Percentiles rank a stretch among this genome's conserved stretches.
phyloP scores from a whole-genome alignment of 2,329 filamentous ascomycete species.

The Neoascochyta sp. region DNA sequence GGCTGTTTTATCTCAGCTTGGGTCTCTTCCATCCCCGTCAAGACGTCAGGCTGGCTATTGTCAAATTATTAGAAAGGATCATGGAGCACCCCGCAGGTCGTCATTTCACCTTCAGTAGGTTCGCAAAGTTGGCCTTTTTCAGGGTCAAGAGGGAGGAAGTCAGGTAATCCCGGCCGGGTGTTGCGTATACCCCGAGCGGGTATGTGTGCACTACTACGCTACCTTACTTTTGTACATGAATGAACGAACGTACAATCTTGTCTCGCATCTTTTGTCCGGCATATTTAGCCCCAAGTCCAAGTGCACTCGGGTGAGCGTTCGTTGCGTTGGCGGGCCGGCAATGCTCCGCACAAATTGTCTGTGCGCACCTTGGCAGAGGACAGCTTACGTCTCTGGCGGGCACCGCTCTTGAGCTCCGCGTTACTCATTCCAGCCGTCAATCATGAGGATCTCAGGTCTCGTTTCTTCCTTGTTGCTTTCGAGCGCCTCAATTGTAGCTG shows the following conservation, averaged over 20 bases:
- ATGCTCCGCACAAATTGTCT: no score
- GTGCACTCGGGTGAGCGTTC: no score
- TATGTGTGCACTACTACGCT: no score
- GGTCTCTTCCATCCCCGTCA: conserved; percentile 87
- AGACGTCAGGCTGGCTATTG: conserved; percentile 72
- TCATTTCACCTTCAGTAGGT: conserved; percentile 86
- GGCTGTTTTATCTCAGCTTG: conserved; percentile 84
- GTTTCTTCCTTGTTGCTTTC: conserved; percentile 43
- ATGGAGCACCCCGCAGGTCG: conserved; percentile 83
- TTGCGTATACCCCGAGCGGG: no score
- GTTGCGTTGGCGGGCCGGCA: no score
- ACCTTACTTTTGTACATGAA: no score
- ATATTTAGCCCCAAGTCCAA: no score
- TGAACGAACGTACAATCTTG: no score
- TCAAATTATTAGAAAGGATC: conserved; percentile 77
- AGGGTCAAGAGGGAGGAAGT: conserved; percentile 66
- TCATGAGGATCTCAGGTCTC: conserved; percentile 45
- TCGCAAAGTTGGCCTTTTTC: conserved; percentile 81
- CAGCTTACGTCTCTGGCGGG: conserved; percentile 18
- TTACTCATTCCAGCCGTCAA: conserved; percentile 25
- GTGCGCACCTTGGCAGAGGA: conserved; percentile 9
- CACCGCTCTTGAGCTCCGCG: conserved; percentile 20
- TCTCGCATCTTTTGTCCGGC: no score
- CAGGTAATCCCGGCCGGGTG: no score
- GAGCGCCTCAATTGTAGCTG: conserved; percentile 42